Base-by-base conservation (phyloP, 2,329 filamentous ascomycete species). In the Pestalotiopsis sp. region DNA sequence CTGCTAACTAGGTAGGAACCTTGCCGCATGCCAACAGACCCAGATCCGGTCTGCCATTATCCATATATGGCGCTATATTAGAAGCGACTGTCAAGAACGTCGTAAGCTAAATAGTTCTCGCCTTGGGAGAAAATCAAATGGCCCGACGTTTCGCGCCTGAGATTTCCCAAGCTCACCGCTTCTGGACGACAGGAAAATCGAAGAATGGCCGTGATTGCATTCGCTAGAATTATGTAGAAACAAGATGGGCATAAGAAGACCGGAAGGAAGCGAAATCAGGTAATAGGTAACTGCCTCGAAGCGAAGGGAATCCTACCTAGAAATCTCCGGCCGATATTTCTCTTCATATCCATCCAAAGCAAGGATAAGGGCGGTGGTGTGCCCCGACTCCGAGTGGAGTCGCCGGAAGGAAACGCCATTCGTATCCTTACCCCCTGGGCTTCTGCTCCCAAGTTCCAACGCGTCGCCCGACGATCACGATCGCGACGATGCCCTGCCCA, bases 401-500 rank as follows among this genome's bases (percentile, higher is more conserved):
- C 31, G 57, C 25, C 13, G 57, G 57, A 17, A 27, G 20, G 57
- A 36, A 23, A 36, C 57, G 57, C 45, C 14, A 52, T 52, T 52
- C 45, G 45, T 52, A 23, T 9, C 14, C 45, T 23, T n/a, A 17
- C 45, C 45, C 45, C 57, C 23, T 36, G 31, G 31, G 20, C 25
- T n/a, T 41, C 36, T 63, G 14, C 12, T 13, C 20, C 27, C 60
- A 36, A 36, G 31, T 41, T 14, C 31, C 41, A 66, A 58, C 63
- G 63, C 63, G 63, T 66, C 63, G 63, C 23, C 31, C 63, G 41
- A 65, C 61, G 36, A 65, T 56, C 63, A 57, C 63, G 45, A 57
- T 57, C 49, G 20, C 41, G 49, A 66, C 41, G 49, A 66, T 38
- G 31, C 9, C 13, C 13, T 58, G 38, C n/a, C 38, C 57, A 66